These are phyloP conservation scores for Lactifluus echinatus DNA, from an alignment of 768 basidiomycete species.

Conservation along the genomic window DNA sequence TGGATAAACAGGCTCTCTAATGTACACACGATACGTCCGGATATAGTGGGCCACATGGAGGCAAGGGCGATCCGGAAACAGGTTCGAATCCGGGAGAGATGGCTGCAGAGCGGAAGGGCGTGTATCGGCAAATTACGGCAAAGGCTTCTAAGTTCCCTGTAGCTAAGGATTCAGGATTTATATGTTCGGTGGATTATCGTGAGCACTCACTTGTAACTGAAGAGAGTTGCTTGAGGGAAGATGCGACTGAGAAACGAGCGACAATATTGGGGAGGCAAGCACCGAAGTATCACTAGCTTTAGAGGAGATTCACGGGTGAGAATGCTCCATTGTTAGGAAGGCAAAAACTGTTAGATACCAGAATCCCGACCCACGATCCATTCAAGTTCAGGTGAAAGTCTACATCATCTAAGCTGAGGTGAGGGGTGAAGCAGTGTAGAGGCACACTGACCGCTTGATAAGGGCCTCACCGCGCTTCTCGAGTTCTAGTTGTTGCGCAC, in stretches of 20 bases:
- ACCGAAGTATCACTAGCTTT: neutral
- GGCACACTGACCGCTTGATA: neutral
- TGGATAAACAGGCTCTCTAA: neutral
- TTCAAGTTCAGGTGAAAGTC: slow-evolving; percentile 9
- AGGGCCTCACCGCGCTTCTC: slow-evolving; percentile 5
- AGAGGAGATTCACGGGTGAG: neutral
- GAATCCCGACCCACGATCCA: neutral
- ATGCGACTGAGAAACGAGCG: neutral
- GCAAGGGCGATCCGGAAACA: neutral
- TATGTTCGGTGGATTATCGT: neutral
- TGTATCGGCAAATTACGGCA: neutral
- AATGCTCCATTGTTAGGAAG: neutral
- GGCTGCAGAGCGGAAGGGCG: neutral
- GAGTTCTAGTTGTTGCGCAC: neutral
- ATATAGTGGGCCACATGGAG: neutral
- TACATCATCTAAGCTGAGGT: neutral
- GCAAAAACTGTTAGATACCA: neutral
- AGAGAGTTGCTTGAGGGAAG: neutral
- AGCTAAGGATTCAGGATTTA: neutral
- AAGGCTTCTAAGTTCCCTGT: neutral
- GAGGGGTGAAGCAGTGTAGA: neutral
- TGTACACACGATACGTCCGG: neutral
- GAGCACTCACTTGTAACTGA: slow-evolving; percentile 4
- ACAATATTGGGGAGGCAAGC: neutral
- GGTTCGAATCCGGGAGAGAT: neutral